These are phyloP conservation scores for Pythium aristosporum DNA, from an alignment of 352 stramenopile species.

Conservation along the genomic window DNA sequence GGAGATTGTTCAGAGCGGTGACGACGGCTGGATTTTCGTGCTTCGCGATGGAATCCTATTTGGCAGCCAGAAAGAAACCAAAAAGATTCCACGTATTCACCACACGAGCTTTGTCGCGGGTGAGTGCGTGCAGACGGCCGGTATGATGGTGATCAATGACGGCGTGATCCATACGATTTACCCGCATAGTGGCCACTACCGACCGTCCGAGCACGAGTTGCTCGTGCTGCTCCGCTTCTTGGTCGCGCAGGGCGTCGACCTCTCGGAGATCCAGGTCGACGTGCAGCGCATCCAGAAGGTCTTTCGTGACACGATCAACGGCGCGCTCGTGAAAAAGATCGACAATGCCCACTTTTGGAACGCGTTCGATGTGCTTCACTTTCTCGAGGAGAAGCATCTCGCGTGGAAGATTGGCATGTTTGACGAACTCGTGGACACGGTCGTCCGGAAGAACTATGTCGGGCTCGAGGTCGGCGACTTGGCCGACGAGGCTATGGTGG, in stretches of 20 bases:
- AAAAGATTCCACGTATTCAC: slow-evolving; percentile 93
- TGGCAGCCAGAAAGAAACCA: slow-evolving; percentile 93
- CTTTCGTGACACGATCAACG: slow-evolving; percentile 83
- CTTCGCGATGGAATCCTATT: slow-evolving; percentile 94
- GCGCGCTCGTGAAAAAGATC: slow-evolving; percentile 69
- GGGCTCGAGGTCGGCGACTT: slow-evolving; percentile 36
- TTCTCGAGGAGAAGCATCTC: slow-evolving; percentile 72
- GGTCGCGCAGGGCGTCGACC: slow-evolving; percentile 87
- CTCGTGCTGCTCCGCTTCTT: slow-evolving; percentile 93
- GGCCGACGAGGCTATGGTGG: slow-evolving; percentile 47
- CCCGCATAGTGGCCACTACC: slow-evolving; percentile 97
- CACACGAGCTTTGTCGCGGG: slow-evolving; percentile 97
- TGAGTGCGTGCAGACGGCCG: slow-evolving; percentile 95
- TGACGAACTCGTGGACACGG: slow-evolving; percentile 72
- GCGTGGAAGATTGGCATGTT: slow-evolving; percentile 77
- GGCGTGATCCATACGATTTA: slow-evolving; percentile 93
- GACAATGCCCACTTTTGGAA: slow-evolving; percentile 88
- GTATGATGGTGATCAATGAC: slow-evolving; percentile 94
- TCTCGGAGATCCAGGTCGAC: slow-evolving; percentile 91
- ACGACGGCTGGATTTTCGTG: slow-evolving; percentile 97
- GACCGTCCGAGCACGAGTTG: slow-evolving; percentile 94
- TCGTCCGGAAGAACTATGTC: slow-evolving; percentile 50
- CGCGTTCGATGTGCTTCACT: slow-evolving; percentile 67
- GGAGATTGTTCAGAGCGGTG: slow-evolving; percentile 88
- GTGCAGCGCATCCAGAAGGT: slow-evolving; percentile 96